Conservation (phyloP, 116 monocot genomes). For the Posidonia oceanica region DNA sequence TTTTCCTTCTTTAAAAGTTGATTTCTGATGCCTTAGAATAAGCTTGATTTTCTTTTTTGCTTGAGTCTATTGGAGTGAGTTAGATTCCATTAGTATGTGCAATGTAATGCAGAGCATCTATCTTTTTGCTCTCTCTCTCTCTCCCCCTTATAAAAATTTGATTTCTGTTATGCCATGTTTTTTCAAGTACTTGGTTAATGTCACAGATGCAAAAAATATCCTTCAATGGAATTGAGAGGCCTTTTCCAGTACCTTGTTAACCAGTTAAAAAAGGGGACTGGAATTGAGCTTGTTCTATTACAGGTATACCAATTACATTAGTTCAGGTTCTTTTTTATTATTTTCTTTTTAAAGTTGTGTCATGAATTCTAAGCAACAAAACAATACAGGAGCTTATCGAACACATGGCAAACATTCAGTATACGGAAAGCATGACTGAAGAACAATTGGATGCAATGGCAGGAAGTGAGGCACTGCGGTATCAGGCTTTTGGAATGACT, state of each 20-base stretch:
- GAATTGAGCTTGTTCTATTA: conserved; percentile 85
- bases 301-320: conserved; percentile 35
- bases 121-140: too few species aligned
- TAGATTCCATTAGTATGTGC: too few species aligned
- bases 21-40: too few species aligned
- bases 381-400: conserved; percentile 78
- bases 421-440: conserved; percentile 98
- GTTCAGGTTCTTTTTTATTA: neutral
- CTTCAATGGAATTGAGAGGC: conserved; percentile 92
- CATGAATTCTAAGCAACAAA: neutral
- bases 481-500: conserved; percentile 74
- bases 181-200: neutral
- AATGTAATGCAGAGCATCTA: too few species aligned
- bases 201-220: conserved; percentile 91
- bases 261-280: conserved; percentile 76
- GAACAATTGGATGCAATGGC: conserved; percentile 98
- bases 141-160: too few species aligned
- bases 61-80: too few species aligned
- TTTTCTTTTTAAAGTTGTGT: neutral
- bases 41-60: too few species aligned
- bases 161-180: too few species aligned
- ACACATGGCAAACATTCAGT: conserved; percentile 98
- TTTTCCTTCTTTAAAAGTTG: too few species aligned
- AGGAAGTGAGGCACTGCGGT: conserved; percentile 87
- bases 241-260: conserved; percentile 98